Conservation (phyloP, 345 rosid species). For the Citrus cavaleriei region DNA sequence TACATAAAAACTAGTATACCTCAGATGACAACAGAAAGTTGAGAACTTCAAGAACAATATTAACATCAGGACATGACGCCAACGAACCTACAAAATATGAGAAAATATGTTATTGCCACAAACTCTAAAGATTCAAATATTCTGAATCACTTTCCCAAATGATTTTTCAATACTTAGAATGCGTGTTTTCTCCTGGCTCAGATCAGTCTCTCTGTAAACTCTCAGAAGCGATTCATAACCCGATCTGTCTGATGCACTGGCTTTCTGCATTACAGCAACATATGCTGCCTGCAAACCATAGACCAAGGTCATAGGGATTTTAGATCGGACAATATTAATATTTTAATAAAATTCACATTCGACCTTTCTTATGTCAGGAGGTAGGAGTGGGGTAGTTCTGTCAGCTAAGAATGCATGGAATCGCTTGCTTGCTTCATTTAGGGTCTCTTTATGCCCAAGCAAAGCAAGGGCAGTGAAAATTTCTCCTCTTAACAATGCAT, state of each 20-base stretch:
- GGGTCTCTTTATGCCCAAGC: slow-evolving; percentile 67
- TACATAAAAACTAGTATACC: slow-evolving; percentile 36
- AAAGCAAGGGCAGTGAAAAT: slow-evolving; percentile 71
- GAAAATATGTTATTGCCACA: not conserved
- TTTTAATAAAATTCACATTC: not conserved
- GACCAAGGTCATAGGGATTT: slow-evolving; percentile 5
- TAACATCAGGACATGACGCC: slow-evolving; percentile 64
- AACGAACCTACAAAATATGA: slow-evolving; percentile 53
- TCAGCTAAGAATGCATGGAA: slow-evolving; percentile 73
- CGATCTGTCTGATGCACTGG: slow-evolving; percentile 50
- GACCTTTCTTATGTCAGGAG: slow-evolving; percentile 89
- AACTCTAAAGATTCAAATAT: not conserved
- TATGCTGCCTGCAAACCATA: slow-evolving; percentile 72
- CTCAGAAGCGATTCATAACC: slow-evolving; percentile 76
- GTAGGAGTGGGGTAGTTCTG: slow-evolving; percentile 74
- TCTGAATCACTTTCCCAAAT: not conserved
- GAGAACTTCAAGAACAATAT: slow-evolving; percentile 60
- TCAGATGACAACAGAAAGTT: slow-evolving; percentile 70
- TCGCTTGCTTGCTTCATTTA: slow-evolving; percentile 62
- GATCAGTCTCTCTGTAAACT: slow-evolving; percentile 89
- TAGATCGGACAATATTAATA: not conserved
- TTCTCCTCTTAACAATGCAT: slow-evolving; percentile 95
- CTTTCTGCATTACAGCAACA: slow-evolving; percentile 80
- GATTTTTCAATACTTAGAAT: slow-evolving; percentile 50
- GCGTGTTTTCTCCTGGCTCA: slow-evolving; percentile 96